Evolutionary conservation across 768 basidiomycete genomes (phyloP).

Genomic region (Cystobasidium onofrii): DNA sequence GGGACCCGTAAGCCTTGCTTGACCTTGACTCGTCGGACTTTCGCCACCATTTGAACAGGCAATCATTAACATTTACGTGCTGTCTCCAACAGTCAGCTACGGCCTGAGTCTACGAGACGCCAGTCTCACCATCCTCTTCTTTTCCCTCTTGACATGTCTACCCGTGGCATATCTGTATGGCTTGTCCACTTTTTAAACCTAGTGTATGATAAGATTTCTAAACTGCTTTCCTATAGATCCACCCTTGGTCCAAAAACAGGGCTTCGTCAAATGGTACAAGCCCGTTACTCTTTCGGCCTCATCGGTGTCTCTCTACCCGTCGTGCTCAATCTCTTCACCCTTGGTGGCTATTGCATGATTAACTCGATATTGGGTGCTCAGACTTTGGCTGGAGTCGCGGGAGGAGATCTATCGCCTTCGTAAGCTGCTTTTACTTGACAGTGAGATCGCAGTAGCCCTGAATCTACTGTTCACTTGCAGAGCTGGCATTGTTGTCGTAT

Average conservation of each 20-base stretch:
- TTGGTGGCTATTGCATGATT: slow-evolving; percentile 49
- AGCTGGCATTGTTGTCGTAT: slow-evolving; percentile 1
- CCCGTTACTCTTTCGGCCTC: slow-evolving; percentile 48
- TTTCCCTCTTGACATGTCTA: slow-evolving; percentile 44
- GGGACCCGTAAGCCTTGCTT: slow-evolving; percentile 12
- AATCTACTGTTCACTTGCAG: neutral
- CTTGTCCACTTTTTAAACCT: too few species aligned
- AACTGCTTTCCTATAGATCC: slow-evolving; percentile 41
- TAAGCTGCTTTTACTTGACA: slow-evolving; percentile 34
- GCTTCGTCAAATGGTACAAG: slow-evolving; percentile 50
- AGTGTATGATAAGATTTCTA: too few species aligned
- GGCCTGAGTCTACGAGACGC: slow-evolving; percentile 47
- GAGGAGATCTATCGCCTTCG: slow-evolving; percentile 13
- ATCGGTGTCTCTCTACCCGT: slow-evolving; percentile 43
- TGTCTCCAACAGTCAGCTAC: slow-evolving; percentile 39
- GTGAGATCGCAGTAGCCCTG: too few species aligned
- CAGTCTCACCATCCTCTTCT: slow-evolving; percentile 48
- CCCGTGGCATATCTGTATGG: slow-evolving; percentile 9
- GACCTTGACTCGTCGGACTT: neutral
- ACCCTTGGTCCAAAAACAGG: slow-evolving; percentile 48
- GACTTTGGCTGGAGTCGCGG: neutral
- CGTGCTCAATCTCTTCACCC: slow-evolving; percentile 48
- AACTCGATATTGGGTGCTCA: slow-evolving; percentile 40
- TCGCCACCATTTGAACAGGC: neutral
- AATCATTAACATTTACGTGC: neutral